Conservation (phyloP, 768 basidiomycete genomes). For the Lentinula lateritia region DNA sequence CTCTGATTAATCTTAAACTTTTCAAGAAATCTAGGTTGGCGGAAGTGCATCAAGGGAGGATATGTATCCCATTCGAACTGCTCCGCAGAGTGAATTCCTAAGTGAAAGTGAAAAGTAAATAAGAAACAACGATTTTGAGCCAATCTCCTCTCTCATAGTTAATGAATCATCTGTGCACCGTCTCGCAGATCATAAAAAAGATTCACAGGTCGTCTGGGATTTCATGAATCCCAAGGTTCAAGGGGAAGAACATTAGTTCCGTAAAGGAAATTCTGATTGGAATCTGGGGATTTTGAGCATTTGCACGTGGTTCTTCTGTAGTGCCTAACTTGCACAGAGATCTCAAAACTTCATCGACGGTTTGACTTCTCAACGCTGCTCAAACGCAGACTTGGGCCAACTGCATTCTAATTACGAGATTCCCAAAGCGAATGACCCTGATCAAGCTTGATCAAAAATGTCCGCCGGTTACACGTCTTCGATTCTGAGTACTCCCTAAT, state of each 20-base stretch:
- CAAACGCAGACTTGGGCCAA: not conserved
- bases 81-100: too few relatives aligned
- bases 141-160: too few relatives aligned
- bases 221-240: not conserved
- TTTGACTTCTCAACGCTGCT: not conserved
- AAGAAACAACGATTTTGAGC: too few relatives aligned
- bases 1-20: too few relatives aligned
- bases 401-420: not conserved
- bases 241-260: not conserved
- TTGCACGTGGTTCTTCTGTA: slow-evolving; percentile 1
- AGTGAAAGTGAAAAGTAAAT: too few relatives aligned
- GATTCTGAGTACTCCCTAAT: not conserved
- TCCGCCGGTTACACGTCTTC: slow-evolving; percentile 6
- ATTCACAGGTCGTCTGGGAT: not conserved
- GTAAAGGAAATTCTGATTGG: not conserved
- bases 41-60: too few relatives aligned
- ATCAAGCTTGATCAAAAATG: slow-evolving; percentile 2
- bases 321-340: slow-evolving; percentile 2
- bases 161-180: too few relatives aligned
- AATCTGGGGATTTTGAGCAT: not conserved
- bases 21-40: too few relatives aligned
- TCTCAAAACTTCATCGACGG: slow-evolving; percentile 1
- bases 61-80: too few relatives aligned
- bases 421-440: not conserved
- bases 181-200: too few relatives aligned